These are phyloP conservation scores for Diaporthe aspalathi DNA, from an alignment of 2,329 filamentous ascomycete species.

Conservation along the genomic window DNA sequence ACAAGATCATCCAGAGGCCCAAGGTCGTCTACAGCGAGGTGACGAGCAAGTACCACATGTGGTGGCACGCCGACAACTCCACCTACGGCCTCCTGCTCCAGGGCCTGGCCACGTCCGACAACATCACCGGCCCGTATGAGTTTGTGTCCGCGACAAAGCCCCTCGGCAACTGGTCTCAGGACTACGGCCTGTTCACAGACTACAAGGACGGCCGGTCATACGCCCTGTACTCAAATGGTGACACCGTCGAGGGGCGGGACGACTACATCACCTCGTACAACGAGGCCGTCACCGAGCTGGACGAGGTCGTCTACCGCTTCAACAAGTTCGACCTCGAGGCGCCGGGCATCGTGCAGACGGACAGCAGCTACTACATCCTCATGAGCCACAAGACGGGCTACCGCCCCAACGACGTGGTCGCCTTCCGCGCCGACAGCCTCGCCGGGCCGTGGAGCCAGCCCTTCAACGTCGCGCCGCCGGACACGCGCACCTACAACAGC, in stretches of 20 bases:
- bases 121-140: conserved; percentile 61
- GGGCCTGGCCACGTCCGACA: conserved; percentile 62
- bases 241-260: conserved; percentile 62
- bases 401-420: conserved; percentile 68
- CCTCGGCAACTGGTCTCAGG: conserved; percentile 69
- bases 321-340: conserved; percentile 71
- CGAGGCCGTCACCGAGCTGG: conserved; percentile 58
- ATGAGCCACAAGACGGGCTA: conserved; percentile 72
- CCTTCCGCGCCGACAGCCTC: conserved; percentile 63
- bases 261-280: conserved; percentile 66
- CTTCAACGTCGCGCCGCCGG: conserved; percentile 61
- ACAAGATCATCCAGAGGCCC: conserved; percentile 70
- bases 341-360: conserved; percentile 66
- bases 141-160: conserved; percentile 64
- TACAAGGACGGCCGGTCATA: conserved; percentile 66
- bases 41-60: conserved; percentile 64
- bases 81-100: conserved; percentile 66
- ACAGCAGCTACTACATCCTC: conserved; percentile 66
- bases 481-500: conserved; percentile 64
- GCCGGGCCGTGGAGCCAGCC: conserved; percentile 66
- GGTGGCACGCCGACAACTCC: conserved; percentile 69
- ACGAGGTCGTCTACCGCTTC: conserved; percentile 64
- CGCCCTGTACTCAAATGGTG: conserved; percentile 67
- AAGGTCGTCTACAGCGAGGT: conserved; percentile 70
- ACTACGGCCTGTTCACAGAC: conserved; percentile 68